Base-by-base conservation (phyloP, 1,139 yeast species). In the Neolecta irregularis region DNA sequence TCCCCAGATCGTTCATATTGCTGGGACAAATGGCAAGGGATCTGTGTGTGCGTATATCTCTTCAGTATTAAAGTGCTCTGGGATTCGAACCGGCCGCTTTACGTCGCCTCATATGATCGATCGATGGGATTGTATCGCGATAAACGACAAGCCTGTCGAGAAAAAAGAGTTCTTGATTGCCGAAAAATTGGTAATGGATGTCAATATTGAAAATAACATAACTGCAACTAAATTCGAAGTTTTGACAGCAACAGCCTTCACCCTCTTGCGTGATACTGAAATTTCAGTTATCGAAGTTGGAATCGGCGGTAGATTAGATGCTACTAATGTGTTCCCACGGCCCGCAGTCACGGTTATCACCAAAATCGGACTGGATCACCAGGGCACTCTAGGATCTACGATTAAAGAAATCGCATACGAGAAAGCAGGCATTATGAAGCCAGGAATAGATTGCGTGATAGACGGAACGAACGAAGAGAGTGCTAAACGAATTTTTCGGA, bases 11-110 rank as follows among this genome's bases (percentile, higher is more conserved):
- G 67, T 91, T 33, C 98, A 91, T 51, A 77, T 91, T 24, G 85
- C 99, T 0, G 99, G 99, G 18, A 91, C 99, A 1, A 91, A 91
- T 55, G 99, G 99, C 8, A 91, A 91, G 58, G 99, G 99, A 1
- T 83, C 95, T 1, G 85, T 96, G 0, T 88, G 95, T 58, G 95
- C 98, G 0, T 91, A 91, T 53, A 71, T 85, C 2, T 81, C 80
- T 48, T 73, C 91, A 2, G 81, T 88, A 32, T 57, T 91, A 39
- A 30, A 52, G 1, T 16, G 12, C 6, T 42, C 53, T 58, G 11
- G 83, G 80, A 50, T 81, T 32, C 23, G 79, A 52, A 67, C 85
- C 35, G 99, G 98, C 0, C 64, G 88, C 22, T 91, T 79, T 54
- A 85, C 96, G 1, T 81, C 95, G 2, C 99, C 99, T 3, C 98